phyloP scores from a whole-genome alignment of 495 filamentous ascomycete species.

The Tuber calosporum region DNA sequence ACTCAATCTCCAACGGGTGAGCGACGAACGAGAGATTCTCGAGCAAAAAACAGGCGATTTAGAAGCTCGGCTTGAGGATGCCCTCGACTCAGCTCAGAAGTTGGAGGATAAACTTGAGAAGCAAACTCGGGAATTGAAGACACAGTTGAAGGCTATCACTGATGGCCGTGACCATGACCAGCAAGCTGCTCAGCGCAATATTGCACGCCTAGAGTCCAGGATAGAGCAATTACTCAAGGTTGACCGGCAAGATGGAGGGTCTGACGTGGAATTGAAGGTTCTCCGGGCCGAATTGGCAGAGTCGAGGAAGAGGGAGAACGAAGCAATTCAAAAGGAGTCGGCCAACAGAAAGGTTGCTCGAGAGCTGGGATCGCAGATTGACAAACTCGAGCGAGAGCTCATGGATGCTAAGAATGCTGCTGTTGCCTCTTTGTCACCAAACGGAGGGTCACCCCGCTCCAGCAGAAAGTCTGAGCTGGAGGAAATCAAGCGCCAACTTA shows the following conservation, averaged over 20 bases:
- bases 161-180: constrained; percentile 51
- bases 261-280: constrained; percentile 35
- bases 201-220: constrained; percentile 38
- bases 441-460: constrained; percentile 43
- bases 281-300: constrained; percentile 47
- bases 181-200: constrained; percentile 45
- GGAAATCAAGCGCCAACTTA: constrained; percentile 56
- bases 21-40: constrained; percentile 48
- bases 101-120: constrained; percentile 42
- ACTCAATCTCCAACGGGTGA: constrained; percentile 50
- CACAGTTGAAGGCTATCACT: constrained; percentile 38
- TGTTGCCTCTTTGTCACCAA: constrained; percentile 46
- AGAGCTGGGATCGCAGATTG: constrained; percentile 47
- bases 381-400: constrained; percentile 48
- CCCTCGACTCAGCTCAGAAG: constrained; percentile 37
- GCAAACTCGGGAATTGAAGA: constrained; percentile 40
- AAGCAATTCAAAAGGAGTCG: constrained; percentile 57
- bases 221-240: constrained; percentile 42
- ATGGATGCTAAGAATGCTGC: constrained; percentile 46
- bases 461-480: constrained; percentile 57
- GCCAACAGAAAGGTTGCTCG: constrained; percentile 53
- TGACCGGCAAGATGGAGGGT: constrained; percentile 42
- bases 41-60: constrained; percentile 46
- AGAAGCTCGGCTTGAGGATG: constrained; percentile 43
- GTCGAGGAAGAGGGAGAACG: constrained; percentile 57